These are phyloP conservation scores for Sclerotinia subarctica DNA, from an alignment of 2,329 filamentous ascomycete genomes.

Conservation along the genomic window DNA sequence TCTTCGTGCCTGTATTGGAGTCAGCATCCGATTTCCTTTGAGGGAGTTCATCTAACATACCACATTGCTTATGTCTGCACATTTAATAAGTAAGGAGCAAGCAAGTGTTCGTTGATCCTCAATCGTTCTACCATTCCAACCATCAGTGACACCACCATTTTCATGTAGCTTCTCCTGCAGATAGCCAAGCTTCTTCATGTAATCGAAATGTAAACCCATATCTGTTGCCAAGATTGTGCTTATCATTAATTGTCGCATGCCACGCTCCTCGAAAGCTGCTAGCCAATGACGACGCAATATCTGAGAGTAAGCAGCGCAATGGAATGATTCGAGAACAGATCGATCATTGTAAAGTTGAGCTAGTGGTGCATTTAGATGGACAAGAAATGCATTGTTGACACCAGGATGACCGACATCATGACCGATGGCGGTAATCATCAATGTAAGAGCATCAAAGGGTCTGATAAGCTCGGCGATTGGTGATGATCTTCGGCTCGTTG, in stretches of 20 bases:
- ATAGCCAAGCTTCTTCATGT: conserved; percentile 84
- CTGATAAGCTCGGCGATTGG: conserved; percentile 72
- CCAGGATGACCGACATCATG: conserved; percentile 97
- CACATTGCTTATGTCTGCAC: conserved; percentile 97
- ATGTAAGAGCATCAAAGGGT: conserved; percentile 82
- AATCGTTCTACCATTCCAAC: conserved; percentile 72
- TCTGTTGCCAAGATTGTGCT: conserved; percentile 97
- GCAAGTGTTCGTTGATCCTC: conserved; percentile 75
- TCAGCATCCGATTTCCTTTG: conserved; percentile 29
- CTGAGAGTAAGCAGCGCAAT: conserved; percentile 95
- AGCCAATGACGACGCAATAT: conserved; percentile 94
- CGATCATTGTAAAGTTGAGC: conserved; percentile 96
- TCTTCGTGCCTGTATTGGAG: conserved; percentile 64
- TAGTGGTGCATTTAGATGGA: conserved; percentile 85
- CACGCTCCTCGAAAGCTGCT: conserved; percentile 69
- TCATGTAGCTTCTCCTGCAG: conserved; percentile 74
- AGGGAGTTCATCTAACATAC: conserved; percentile 51
- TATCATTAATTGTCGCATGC: conserved; percentile 88
- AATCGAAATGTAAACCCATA: conserved; percentile 96
- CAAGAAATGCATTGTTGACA: conserved; percentile 95
- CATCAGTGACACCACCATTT: conserved; percentile 58
- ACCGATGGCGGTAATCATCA: conserved; percentile 93
- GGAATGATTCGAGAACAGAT: conserved; percentile 94
- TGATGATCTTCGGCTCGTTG: conserved; percentile 44
- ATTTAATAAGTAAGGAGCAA: conserved; percentile 95